Evolutionary conservation across 306 rosid species (phyloP).

Genomic region (Cyclanthera cordifolia): DNA sequence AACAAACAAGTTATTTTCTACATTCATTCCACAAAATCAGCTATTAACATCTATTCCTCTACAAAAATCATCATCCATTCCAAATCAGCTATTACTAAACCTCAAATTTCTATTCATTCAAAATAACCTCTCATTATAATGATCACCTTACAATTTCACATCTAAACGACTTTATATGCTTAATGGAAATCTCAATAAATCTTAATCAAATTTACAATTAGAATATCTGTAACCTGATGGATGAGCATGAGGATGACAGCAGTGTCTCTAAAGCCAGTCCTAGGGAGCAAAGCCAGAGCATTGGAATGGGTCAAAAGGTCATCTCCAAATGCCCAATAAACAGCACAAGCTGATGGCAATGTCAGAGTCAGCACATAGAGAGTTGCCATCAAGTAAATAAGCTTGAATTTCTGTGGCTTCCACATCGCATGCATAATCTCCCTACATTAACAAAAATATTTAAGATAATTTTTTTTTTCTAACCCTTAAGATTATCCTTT

Average conservation of each 20-base stretch:
- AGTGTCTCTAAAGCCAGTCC: conserved; percentile 53
- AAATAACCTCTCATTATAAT: no score
- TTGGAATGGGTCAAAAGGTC: conserved; percentile 76
- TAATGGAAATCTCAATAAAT: background rate
- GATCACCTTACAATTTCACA: no score
- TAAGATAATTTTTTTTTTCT: background rate
- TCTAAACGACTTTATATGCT: no score
- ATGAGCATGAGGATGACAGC: conserved; percentile 95
- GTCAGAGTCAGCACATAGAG: conserved; percentile 82
- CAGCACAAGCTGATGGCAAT: conserved; percentile 85
- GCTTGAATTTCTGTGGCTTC: conserved; percentile 96
- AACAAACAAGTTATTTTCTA: no score
- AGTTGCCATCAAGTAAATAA: conserved; percentile 80
- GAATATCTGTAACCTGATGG: conserved; percentile 55
- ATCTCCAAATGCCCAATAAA: conserved; percentile 97
- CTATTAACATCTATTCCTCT: no score
- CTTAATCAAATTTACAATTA: background rate
- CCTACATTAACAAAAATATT: conserved; percentile 28
- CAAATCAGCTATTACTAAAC: no score
- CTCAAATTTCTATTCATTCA: no score
- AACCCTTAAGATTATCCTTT: background rate
- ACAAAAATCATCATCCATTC: no score
- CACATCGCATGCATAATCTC: conserved; percentile 99
- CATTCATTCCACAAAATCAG: no score
- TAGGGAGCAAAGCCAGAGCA: conserved; percentile 82